These are phyloP conservation scores for Pittosporum tobira DNA, from an alignment of 129 eudicot genomes.

Conservation along the genomic window DNA sequence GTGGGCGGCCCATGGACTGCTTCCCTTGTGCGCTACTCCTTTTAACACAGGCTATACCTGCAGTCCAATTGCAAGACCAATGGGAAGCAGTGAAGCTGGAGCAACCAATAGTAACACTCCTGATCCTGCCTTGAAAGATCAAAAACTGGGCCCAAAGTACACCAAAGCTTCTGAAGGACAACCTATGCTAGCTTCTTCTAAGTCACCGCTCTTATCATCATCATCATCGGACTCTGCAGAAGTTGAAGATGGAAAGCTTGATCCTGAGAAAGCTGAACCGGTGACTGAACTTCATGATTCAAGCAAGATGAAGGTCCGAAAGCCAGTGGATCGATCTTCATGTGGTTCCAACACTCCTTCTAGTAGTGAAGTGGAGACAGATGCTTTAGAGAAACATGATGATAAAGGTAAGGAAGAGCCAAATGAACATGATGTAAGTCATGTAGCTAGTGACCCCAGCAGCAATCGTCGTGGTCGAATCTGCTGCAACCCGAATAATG, in stretches of 20 bases:
- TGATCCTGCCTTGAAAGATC: constrained; percentile 28
- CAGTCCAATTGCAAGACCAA: constrained; percentile 23
- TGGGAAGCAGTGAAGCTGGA: constrained; percentile 23
- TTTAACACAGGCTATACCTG: constrained; percentile 36
- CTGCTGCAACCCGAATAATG: constrained; percentile 32
- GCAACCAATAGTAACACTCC: constrained; percentile 23
- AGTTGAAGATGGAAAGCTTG: constrained; percentile 30
- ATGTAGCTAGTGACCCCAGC: constrained; percentile 31
- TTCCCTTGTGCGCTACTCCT: constrained; percentile 64
- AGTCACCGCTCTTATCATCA: constrained; percentile 37
- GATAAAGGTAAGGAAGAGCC: constrained; percentile 48
- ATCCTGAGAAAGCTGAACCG: constrained; percentile 25
- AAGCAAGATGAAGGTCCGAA: constrained; percentile 34
- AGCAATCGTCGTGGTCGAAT: constrained; percentile 57
- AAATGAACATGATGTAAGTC: constrained; percentile 41
- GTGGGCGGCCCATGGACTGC: constrained; percentile 94
- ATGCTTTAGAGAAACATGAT: constrained; percentile 52
- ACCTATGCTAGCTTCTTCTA: constrained; percentile 26
- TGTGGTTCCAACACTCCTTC: constrained; percentile 92
- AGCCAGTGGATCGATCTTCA: constrained; percentile 89
- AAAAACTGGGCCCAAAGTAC: constrained; percentile 39
- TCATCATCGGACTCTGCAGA: constrained; percentile 63
- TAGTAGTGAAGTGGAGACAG: constrained; percentile 88
- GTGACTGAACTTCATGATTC: constrained; percentile 39
- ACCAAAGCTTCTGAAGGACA: constrained; percentile 33